Conservation (phyloP, 148 eudicot genomes). For the Suaeda aralocaspica region DNA sequence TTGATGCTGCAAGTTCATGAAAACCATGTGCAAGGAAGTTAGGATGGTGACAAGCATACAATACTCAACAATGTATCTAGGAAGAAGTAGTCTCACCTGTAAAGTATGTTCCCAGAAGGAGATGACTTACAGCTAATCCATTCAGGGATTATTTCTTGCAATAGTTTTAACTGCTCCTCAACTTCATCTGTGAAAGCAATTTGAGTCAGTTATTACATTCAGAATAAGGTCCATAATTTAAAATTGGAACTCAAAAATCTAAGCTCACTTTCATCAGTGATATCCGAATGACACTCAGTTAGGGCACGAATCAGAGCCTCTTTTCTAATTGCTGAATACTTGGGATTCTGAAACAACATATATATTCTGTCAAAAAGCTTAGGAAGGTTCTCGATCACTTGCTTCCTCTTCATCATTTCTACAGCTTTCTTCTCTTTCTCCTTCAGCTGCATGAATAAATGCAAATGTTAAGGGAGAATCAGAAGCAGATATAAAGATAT, state of each 20-base stretch:
- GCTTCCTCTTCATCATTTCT: constrained; percentile 51
- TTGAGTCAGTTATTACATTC: constrained; percentile 16
- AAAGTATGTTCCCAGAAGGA: constrained; percentile 49
- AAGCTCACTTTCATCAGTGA: constrained; percentile 62
- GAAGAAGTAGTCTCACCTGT: constrained; percentile 40
- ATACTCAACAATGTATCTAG: background rate
- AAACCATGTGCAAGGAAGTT: constrained; percentile 1
- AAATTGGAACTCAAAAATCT: background rate
- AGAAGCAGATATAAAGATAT: background rate
- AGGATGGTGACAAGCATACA: constrained; percentile 1
- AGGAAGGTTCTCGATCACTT: constrained; percentile 55
- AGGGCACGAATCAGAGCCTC: constrained; percentile 59
- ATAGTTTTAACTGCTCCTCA: constrained; percentile 61
- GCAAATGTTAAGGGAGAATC: background rate
- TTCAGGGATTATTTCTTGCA: constrained; percentile 76
- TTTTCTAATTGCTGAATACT: constrained; percentile 54
- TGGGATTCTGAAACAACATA: constrained; percentile 61
- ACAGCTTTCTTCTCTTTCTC: constrained; percentile 48
- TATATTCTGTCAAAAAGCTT: constrained; percentile 66
- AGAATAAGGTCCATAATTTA: background rate
- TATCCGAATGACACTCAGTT: constrained; percentile 42
- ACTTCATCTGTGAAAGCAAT: constrained; percentile 56
- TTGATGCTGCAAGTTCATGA: constrained; percentile 57
- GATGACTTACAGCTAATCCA: constrained; percentile 61
- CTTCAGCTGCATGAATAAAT: constrained; percentile 44